Evolutionary conservation across 768 basidiomycete genomes (phyloP), one percentile per base, ranked within the genome.

Genomic region (Dioszegia aurantiaca): DNA sequence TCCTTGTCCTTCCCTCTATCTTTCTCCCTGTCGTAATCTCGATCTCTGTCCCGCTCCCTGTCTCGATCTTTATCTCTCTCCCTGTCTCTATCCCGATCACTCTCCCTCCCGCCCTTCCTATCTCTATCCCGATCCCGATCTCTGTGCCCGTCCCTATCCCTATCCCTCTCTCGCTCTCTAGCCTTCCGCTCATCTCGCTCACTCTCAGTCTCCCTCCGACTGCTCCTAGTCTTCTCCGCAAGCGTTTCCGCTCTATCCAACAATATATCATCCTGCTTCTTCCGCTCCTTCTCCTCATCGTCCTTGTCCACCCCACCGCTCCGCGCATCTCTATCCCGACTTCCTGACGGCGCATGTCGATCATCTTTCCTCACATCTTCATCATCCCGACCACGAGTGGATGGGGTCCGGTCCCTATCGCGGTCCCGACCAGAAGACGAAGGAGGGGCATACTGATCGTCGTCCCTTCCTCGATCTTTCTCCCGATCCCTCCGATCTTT

Each of bases 71-170:
- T 45, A 11, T 8, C 44, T 24, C 26, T 14, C 44, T 27, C 17
- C 36, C 21, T 26, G 3, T 17, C 48, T 26, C 61, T 28, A 43
- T 28, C 53, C 12, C 37, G 26, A 14, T 42, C 28, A 17, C 27
- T 39, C 31, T 60, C 54, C 44, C 62, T 48, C 10, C 82, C 82
- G 46, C n/a, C n/a, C n/a, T n/a, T n/a, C n/a, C 80, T 75, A 28
- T 82, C 81, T 48, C 78, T 74, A 42, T 83, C 82, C 19, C 79
- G 63, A 17, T 84, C 81, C 19, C 31, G 16, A 37, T 51, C 62
- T 24, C 26, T 14, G 21, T 27, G 8, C 36, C 21, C 28, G 3
- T 17, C 48, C 24, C 61, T 28, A 43, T 28, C 53, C 12, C 37
- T 28, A 14, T 42, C 33, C 28, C 30, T 41, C 31, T 60, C 49